These are phyloP conservation scores for Xerophyta viscosa DNA, from an alignment of 106 monocot species.

Conservation along the genomic window DNA sequence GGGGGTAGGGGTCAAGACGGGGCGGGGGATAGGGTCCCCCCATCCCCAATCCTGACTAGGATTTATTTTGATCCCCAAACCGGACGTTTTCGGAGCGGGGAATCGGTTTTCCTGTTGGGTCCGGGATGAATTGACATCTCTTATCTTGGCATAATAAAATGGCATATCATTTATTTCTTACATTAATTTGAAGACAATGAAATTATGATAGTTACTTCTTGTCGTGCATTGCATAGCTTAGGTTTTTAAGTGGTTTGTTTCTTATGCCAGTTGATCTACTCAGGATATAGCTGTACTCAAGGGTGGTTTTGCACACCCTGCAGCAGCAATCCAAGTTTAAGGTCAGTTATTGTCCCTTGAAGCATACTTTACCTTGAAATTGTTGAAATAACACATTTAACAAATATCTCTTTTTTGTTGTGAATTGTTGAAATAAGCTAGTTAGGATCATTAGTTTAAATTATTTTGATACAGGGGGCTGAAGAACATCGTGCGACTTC, in stretches of 20 bases:
- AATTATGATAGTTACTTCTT: not conserved
- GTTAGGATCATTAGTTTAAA: too few species aligned
- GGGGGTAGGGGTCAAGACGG: too few species aligned
- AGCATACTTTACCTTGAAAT: not conserved
- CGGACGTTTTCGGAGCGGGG: too few species aligned
- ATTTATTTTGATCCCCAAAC: too few species aligned
- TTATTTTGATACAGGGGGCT: constrained; percentile 63
- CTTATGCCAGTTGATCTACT: constrained; percentile 64
- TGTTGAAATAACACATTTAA: not conserved
- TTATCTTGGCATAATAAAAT: too few species aligned
- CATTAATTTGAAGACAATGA: too few species aligned
- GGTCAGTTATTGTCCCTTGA: constrained; percentile 20
- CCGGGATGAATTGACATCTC: too few species aligned
- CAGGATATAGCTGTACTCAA: constrained; percentile 80
- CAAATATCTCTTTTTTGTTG: not conserved
- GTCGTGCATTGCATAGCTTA: not conserved
- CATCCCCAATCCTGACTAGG: too few species aligned
- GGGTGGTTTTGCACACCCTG: constrained; percentile 91
- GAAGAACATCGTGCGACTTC: constrained; percentile 58
- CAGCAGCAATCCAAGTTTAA: constrained; percentile 52
- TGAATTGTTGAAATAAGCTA: not conserved
- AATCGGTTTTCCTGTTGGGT: too few species aligned
- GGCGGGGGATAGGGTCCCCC: too few species aligned
- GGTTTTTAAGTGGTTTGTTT: constrained; percentile 1
- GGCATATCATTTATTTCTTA: too few species aligned